Evolutionary conservation across 768 basidiomycete species (phyloP).

Genomic region (Coprinopsis strossmayeri): DNA sequence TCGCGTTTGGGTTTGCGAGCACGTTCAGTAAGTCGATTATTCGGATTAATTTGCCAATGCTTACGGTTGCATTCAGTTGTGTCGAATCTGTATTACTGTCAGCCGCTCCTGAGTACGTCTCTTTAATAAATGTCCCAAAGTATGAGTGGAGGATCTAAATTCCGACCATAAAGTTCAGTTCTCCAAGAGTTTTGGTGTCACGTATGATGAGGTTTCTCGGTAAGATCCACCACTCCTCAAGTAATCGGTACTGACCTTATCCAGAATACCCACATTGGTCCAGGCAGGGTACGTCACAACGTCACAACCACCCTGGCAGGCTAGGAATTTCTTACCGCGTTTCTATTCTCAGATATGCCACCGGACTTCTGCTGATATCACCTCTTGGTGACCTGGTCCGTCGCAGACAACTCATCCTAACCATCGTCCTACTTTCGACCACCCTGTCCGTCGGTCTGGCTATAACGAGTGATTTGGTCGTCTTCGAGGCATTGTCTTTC

Average conservation of each 20-base stretch:
- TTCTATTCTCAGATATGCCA: constrained; percentile 47
- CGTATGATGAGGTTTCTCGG: constrained; percentile 6
- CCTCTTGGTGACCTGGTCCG: constrained; percentile 83
- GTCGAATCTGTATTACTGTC: constrained; percentile 80
- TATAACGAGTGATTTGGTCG: constrained; percentile 47
- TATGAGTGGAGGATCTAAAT: not conserved
- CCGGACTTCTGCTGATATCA: constrained; percentile 66
- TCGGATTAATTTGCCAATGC: not conserved
- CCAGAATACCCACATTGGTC: constrained; percentile 55
- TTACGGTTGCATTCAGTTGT: constrained; percentile 33
- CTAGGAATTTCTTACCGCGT: not conserved
- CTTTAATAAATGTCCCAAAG: not conserved
- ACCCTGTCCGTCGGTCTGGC: constrained; percentile 67
- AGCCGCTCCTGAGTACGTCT: constrained; percentile 65
- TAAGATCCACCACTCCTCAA: not conserved
- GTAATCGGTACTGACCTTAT: not conserved
- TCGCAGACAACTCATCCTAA: constrained; percentile 62
- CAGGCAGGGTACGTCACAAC: constrained; percentile 59
- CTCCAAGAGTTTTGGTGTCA: constrained; percentile 24
- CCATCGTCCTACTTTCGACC: constrained; percentile 47
- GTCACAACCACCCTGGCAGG: not conserved
- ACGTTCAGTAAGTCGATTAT: constrained; percentile 37
- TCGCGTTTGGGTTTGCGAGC: constrained; percentile 54
- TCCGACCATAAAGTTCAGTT: constrained; percentile 29
- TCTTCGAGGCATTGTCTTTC: constrained; percentile 65